phyloP scores from a whole-genome alignment of 73 alveolate genomes.

The Durusdinium trenchii region DNA sequence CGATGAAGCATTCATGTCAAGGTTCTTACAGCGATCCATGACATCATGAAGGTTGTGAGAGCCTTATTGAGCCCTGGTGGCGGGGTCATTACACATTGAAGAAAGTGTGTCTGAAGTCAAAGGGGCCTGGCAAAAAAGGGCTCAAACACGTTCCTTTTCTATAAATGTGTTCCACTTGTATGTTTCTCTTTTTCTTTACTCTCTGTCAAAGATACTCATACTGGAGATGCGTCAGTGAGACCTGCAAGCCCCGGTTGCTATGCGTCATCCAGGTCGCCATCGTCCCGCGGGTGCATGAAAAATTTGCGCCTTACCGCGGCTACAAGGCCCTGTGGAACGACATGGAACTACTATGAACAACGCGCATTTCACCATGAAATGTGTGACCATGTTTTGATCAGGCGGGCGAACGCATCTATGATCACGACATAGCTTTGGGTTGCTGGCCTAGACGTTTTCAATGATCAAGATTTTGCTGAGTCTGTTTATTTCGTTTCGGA shows the following conservation, averaged over 20 bases:
- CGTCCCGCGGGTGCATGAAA: constrained; percentile 58
- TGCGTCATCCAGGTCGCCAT: constrained; percentile 56
- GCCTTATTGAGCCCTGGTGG: too few relatives aligned
- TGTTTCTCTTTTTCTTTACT: too few relatives aligned
- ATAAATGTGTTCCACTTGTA: too few relatives aligned
- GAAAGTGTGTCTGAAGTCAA: too few relatives aligned
- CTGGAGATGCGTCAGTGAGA: too few relatives aligned
- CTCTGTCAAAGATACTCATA: too few relatives aligned
- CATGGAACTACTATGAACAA: neutral
- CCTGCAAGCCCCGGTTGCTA: too few relatives aligned
- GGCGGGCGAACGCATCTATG: constrained; percentile 86
- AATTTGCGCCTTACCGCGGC: constrained; percentile 78
- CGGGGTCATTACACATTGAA: too few relatives aligned
- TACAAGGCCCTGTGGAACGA: constrained; percentile 38
- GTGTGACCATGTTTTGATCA: neutral
- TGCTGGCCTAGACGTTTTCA: neutral
- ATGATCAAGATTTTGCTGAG: neutral
- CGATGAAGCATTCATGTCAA: neutral
- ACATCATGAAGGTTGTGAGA: constrained; percentile 84
- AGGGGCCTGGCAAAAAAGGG: too few relatives aligned
- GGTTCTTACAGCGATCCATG: constrained; percentile 94
- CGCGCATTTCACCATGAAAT: too few relatives aligned
- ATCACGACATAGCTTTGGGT: constrained; percentile 92
- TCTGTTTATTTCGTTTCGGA: too few relatives aligned
- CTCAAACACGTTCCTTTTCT: too few relatives aligned